phyloP scores from a whole-genome alignment of 2,329 filamentous ascomycete genomes.

The Zelopaecilomyces penicillatus region DNA sequence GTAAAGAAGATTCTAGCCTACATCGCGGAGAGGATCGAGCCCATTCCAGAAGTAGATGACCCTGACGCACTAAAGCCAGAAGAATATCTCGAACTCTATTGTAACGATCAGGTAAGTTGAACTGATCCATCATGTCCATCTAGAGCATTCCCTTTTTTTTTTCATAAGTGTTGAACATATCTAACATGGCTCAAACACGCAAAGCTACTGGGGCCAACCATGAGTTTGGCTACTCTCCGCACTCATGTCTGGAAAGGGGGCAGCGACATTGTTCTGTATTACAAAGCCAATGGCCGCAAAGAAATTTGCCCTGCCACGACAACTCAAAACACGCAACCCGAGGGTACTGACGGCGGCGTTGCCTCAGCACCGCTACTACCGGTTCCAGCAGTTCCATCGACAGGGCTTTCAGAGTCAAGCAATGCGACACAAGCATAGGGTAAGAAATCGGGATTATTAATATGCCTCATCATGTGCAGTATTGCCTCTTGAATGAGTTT shows the following conservation, averaged over 20 bases:
- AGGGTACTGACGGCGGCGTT: background rate
- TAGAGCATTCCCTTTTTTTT: background rate
- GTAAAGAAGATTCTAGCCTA: constrained; percentile 93
- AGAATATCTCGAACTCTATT: constrained; percentile 91
- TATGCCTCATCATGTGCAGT: no score
- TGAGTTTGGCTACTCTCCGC: constrained; percentile 89
- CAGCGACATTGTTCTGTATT: constrained; percentile 84
- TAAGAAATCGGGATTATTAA: no score
- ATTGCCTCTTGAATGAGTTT: no score
- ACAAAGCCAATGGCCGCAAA: constrained; percentile 86
- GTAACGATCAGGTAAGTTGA: constrained; percentile 74
- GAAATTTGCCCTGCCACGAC: constrained; percentile 29
- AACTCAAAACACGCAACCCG: background rate
- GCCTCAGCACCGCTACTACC: constrained; percentile 17
- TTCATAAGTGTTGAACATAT: background rate
- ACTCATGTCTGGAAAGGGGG: constrained; percentile 91
- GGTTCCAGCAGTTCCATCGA: background rate
- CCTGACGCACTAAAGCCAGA: constrained; percentile 64
- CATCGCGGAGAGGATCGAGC: constrained; percentile 83
- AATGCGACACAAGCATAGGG: background rate
- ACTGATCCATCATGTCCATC: background rate
- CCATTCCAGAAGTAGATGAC: constrained; percentile 50
- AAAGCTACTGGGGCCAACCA: constrained; percentile 63
- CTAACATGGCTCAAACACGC: no score
- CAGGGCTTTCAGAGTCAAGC: constrained; percentile 1